Percentiles rank a stretch among this genome's conserved stretches.
phyloP scores from a whole-genome alignment of 1,139 yeast genomes.

The Zygosaccharomyces pseudobailii region DNA sequence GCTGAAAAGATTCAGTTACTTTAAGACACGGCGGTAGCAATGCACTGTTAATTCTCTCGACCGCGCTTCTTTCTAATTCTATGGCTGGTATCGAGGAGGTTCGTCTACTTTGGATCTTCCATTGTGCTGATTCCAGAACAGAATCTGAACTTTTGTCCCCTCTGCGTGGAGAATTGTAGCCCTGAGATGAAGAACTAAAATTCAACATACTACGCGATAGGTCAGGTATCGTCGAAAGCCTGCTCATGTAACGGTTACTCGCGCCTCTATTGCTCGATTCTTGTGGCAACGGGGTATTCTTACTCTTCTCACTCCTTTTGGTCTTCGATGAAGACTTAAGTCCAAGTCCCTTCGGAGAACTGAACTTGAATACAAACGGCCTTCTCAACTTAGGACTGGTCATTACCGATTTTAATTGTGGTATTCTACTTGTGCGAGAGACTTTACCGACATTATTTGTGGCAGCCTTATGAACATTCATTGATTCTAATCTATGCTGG shows the following conservation, averaged over 20 bases:
- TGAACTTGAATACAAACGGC: conserved; percentile 7
- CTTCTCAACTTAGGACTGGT: conserved; percentile 4
- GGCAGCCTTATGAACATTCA: conserved; percentile 3
- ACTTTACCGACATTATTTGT: background rate
- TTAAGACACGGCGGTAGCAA: conserved; percentile 31
- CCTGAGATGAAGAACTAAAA: conserved; percentile 10
- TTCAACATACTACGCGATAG: conserved; percentile 23
- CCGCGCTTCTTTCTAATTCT: conserved; percentile 26
- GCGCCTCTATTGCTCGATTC: conserved; percentile 6
- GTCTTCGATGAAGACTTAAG: background rate
- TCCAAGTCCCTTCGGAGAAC: conserved; percentile 4
- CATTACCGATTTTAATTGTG: conserved; percentile 2
- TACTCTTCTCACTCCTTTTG: background rate
- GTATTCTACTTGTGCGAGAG: conserved; percentile 2
- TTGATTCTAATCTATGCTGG: conserved; percentile 14
- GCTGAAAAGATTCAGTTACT: conserved; percentile 7
- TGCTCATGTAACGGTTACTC: conserved; percentile 23
- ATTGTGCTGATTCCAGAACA: conserved; percentile 10
- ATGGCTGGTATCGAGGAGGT: conserved; percentile 14
- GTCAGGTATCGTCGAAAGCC: conserved; percentile 29
- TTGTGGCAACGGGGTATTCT: background rate
- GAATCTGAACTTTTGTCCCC: conserved; percentile 11
- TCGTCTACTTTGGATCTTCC: background rate
- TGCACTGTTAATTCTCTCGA: conserved; percentile 29
- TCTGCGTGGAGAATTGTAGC: conserved; percentile 1